Conservation (phyloP, 352 stramenopile species). For the Pythium phragmiticola region DNA sequence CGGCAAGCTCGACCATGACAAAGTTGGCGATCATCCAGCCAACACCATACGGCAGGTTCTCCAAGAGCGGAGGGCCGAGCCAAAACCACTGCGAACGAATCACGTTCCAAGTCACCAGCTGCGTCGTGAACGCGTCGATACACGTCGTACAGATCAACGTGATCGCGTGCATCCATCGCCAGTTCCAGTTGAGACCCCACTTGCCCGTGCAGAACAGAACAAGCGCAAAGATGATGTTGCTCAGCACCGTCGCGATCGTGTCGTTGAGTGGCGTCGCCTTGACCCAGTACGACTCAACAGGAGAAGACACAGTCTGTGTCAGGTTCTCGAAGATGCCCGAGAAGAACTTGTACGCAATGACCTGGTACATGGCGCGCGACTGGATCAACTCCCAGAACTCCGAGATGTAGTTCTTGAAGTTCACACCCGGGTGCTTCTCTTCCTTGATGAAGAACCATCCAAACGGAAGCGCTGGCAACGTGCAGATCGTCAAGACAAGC, state of each 20-base stretch:
- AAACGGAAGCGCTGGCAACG: slow-evolving; percentile 19
- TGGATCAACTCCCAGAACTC: slow-evolving; percentile 26
- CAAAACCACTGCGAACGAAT: slow-evolving; percentile 30
- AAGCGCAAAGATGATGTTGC: slow-evolving; percentile 9
- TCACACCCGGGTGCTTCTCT: not conserved
- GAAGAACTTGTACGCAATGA: slow-evolving; percentile 15
- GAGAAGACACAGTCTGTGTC: not conserved
- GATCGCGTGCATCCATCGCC: slow-evolving; percentile 19
- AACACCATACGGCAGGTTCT: slow-evolving; percentile 18
- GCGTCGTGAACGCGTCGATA: slow-evolving; percentile 17
- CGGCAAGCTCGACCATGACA: slow-evolving; percentile 28
- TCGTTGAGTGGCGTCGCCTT: slow-evolving; percentile 22
- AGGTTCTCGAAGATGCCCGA: slow-evolving; percentile 19
- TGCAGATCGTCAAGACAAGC: slow-evolving; percentile 15
- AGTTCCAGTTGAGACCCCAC: slow-evolving; percentile 23
- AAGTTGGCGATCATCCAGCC: slow-evolving; percentile 20
- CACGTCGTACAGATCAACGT: not conserved
- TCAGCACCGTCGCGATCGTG: slow-evolving; percentile 12
- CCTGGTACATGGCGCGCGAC: slow-evolving; percentile 27
- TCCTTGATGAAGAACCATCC: slow-evolving; percentile 27
- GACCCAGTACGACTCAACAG: slow-evolving; percentile 18
- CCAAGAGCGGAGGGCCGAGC: slow-evolving; percentile 18
- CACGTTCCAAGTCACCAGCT: slow-evolving; percentile 22
- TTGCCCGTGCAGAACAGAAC: slow-evolving; percentile 21
- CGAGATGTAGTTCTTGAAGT: slow-evolving; percentile 23